Percentiles rank a stretch among this genome's conserved stretches.
Evolutionary conservation across 23 red algal species (phyloP).

Genomic region (Agarophyton chilense): DNA sequence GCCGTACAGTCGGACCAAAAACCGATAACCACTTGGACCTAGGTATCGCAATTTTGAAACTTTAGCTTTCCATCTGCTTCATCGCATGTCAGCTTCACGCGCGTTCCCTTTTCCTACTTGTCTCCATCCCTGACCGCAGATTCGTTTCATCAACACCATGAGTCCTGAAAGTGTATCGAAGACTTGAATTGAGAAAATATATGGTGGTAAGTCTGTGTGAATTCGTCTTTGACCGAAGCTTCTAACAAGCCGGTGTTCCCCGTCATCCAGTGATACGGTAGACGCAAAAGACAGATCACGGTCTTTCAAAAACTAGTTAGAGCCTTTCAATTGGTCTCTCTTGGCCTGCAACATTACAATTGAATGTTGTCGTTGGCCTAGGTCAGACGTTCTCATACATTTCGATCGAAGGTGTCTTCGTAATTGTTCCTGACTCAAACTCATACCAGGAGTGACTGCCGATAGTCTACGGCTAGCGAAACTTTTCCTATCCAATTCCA

Average conservation of each 20-base stretch:
- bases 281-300: not conserved
- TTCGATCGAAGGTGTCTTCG: no score
- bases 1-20: constrained; percentile 7
- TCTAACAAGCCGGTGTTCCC: constrained; percentile 6
- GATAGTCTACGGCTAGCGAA: no score
- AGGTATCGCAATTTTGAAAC: not conserved
- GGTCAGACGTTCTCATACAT: not conserved
- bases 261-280: not conserved
- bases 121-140: not conserved
- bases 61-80: not conserved
- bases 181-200: not conserved
- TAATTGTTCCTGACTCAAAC: no score
- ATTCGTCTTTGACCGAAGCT: constrained; percentile 28
- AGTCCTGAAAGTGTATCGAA: not conserved
- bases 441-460: no score
- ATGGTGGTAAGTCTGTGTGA: not conserved
- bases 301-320: no score
- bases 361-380: not conserved
- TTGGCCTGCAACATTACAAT: not conserved
- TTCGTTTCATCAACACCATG: not conserved
- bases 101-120: not conserved
- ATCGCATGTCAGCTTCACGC: not conserved
- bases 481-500: no score
- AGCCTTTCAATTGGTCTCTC: no score
- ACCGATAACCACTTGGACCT: not conserved